A percentile compares a stretch with the other conserved stretches of the same genome.
phyloP scores from a whole-genome alignment of 352 stramenopile genomes.

The Thalassiosira ordinaria region DNA sequence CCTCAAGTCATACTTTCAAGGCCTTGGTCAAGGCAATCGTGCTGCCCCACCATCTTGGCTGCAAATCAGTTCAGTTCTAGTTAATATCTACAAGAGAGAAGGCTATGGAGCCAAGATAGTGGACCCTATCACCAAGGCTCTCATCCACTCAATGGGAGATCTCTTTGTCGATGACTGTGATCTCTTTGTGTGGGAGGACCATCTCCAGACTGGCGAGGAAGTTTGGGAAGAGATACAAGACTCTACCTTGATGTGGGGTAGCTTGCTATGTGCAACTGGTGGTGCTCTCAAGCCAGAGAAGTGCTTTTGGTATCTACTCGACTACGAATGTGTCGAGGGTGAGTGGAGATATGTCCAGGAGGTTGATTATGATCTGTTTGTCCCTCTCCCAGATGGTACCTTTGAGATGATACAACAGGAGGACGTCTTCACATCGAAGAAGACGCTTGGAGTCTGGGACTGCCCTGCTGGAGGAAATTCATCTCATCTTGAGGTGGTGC shows the following conservation, averaged over 20 bases:
- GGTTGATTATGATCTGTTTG: neutral
- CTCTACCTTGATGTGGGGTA: neutral
- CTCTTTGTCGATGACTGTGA: slow-evolving; percentile 43
- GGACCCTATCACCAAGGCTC: slow-evolving; percentile 17
- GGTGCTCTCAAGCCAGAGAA: slow-evolving; percentile 13
- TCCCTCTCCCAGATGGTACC: neutral
- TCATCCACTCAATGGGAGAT: neutral
- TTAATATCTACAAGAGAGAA: slow-evolving; percentile 16
- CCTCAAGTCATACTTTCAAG: slow-evolving; percentile 23
- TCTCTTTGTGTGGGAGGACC: slow-evolving; percentile 7
- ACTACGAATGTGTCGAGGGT: slow-evolving; percentile 3
- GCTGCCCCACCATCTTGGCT: slow-evolving; percentile 35
- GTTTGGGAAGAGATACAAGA: neutral
- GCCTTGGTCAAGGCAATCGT: slow-evolving; percentile 47
- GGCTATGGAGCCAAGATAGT: slow-evolving; percentile 20
- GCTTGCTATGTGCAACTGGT: neutral
- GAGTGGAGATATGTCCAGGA: neutral
- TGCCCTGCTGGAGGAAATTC: neutral
- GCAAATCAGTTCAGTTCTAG: slow-evolving; percentile 11
- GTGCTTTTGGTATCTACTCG: neutral
- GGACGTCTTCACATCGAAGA: neutral
- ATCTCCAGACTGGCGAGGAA: neutral
- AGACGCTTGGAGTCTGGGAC: slow-evolving; percentile 4
- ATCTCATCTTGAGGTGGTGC: slow-evolving; percentile 1
- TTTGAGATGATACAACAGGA: neutral